Base-by-base conservation (phyloP, 2,329 filamentous ascomycete genomes). In the Bipolaris sorokiniana region DNA sequence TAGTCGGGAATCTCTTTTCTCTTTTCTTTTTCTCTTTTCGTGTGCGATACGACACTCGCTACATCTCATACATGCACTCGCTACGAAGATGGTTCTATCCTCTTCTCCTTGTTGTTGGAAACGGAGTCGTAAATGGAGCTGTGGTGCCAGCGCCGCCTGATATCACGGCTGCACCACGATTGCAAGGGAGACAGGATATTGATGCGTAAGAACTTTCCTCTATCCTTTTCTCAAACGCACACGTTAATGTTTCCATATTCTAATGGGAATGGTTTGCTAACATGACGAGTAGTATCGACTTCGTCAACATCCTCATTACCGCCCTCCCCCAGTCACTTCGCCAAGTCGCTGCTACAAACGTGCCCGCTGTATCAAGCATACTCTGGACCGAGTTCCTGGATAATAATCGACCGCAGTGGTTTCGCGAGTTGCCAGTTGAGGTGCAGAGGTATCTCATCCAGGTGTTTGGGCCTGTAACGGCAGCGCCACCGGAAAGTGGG, bases 301-400 rank as follows among this genome's bases (percentile, higher is more conserved):
- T 76, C 52, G 72, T 70, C 45, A 54, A 70, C 49, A 60, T 76
- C 23, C 67, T 76, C 22, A 64, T 76, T 11, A 76, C 72, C 16
- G 74, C 73, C 37, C 60, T 76, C 5, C 74, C 74, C 18, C 63
- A 65, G 20, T 76, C 71, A 31, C 61, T 76, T 11, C 72, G 73
- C 40, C 59, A 71, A 48, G 65, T 76, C 7, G 74, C 72, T 34
- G 73, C 71, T 13, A 76, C 74, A 2, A 73, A 76, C 36, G 50
- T 75, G 26, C 72, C 73, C 2, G 73, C 71, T 3, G 69, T 72
- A 2, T 76, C 74, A 6, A 70, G 70, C 51, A 71, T 76, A 7
- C 49, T 76, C 6, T 73, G 69, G 68, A 58, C 62, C 2, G 68
- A 76, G 7, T 76, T 76, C 31, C 54, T 76, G 1, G 71, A 75